Evolutionary conservation across 176 grass and related monocot genomes (phyloP), one percentile per base, ranked within the genome.

Genomic region (Eragrostis nindensis): DNA sequence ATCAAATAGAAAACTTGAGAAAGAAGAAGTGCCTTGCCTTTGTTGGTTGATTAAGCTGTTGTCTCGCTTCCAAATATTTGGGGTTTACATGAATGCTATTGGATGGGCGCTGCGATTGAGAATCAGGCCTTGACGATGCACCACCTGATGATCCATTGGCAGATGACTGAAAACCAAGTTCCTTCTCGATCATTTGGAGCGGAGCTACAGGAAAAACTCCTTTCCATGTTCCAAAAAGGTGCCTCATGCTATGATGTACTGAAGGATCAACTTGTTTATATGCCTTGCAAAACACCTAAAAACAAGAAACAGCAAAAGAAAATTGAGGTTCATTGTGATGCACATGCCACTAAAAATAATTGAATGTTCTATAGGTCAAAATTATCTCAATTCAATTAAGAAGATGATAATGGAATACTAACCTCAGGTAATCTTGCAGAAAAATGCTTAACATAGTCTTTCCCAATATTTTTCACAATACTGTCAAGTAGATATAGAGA

Each of bases 151-250:
- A 91, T 80, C 92, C 92, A 59, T 94, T 91, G 49, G 80, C 52
- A 75, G 84, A 72, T 65, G 93, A 80, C 46, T 93, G 86, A 72
- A 99, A 99, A 59, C 87, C 84, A 62, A 99, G 92, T 17, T 96
- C 93, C 72, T 99, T 96, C 70, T 99, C 97, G 68, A 99, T 99
- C 29, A 79, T 39, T 80, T 99, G 93, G 62, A 99, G 89, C 4
- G 97, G 59, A 74, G 79, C 19, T 54, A 82, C 49, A 71, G 93
- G 91, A 72, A 99, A 99, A 15, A 99, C 97, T 75, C 97, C 97
- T 87, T 89, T 95, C 97, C 97, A 99, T 76, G 97, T 99, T 70
- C 97, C 97, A 78, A 99, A 99, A 71, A 99, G 83, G 89, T 99
- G 97, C 68, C 89, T 89, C 97, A 99, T 99, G 80, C 97, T 99